A percentile compares a stretch with the other conserved stretches of the same genome.
Conservation (phyloP, 108 stramenopile species). For the Nitzschia sp. region DNA sequence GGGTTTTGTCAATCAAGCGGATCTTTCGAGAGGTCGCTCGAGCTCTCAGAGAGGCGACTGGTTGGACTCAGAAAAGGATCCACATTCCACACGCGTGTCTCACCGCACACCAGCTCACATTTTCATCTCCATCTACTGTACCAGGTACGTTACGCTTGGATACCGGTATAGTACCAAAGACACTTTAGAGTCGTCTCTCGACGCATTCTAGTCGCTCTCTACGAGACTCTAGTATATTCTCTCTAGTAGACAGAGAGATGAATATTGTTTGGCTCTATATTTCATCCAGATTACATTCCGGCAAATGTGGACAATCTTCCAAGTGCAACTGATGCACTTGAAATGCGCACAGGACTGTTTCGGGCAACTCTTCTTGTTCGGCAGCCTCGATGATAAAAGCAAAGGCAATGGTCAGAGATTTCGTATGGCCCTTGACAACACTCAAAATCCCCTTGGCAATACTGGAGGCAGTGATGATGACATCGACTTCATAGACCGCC, state of each 20-base stretch:
- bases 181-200: too few species aligned
- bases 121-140: too few species aligned
- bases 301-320: constrained; percentile 80
- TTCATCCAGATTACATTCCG: constrained; percentile 46
- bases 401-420: constrained; percentile 78
- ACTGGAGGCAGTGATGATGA: constrained; percentile 77
- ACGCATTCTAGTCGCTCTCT: too few species aligned
- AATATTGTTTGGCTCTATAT: not conserved
- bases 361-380: constrained; percentile 77
- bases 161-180: too few species aligned
- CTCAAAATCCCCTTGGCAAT: constrained; percentile 89
- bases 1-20: too few species aligned
- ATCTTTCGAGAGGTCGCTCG: too few species aligned
- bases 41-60: too few species aligned
- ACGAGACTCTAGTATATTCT: too few species aligned
- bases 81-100: too few species aligned
- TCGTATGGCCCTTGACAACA: constrained; percentile 87
- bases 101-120: too few species aligned
- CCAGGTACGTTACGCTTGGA: too few species aligned
- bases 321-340: constrained; percentile 78
- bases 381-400: constrained; percentile 90
- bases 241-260: not conserved
- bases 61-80: too few species aligned
- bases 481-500: constrained; percentile 85
- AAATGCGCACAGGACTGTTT: constrained; percentile 77